Conservation (phyloP, 2,329 filamentous ascomycete genomes). For the Phialemonium atrogriseum region DNA sequence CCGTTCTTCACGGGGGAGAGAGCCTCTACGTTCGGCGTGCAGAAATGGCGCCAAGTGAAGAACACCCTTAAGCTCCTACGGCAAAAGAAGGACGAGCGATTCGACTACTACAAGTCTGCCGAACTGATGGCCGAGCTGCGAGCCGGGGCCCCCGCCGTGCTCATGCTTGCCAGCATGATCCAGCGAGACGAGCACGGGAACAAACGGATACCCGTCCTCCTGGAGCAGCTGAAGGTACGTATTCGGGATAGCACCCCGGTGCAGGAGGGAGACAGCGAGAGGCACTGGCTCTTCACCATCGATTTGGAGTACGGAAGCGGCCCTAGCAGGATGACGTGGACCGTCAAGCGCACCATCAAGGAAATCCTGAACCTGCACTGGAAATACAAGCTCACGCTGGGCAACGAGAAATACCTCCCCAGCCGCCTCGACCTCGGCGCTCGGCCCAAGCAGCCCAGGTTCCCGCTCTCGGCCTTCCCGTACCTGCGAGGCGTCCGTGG, state of each 20-base stretch:
- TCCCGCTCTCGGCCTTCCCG: slow-evolving; percentile 82
- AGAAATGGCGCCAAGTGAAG: slow-evolving; percentile 91
- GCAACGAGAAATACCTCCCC: slow-evolving; percentile 75
- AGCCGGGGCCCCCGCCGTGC: slow-evolving; percentile 82
- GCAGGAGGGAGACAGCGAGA: slow-evolving; percentile 52
- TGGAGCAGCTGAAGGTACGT: slow-evolving; percentile 87
- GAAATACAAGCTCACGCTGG: slow-evolving; percentile 82
- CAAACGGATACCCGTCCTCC: slow-evolving; percentile 84
- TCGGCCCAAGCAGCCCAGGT: slow-evolving; percentile 76
- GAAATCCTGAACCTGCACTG: slow-evolving; percentile 91
- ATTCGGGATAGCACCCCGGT: slow-evolving; percentile 72
- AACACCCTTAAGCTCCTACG: slow-evolving; percentile 74
- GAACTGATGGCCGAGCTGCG: slow-evolving; percentile 93
- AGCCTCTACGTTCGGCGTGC: slow-evolving; percentile 64
- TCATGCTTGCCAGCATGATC: slow-evolving; percentile 96
- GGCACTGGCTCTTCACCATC: slow-evolving; percentile 83
- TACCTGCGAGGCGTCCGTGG: slow-evolving; percentile 77
- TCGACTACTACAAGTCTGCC: slow-evolving; percentile 91
- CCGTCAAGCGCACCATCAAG: slow-evolving; percentile 74
- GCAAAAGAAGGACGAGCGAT: slow-evolving; percentile 75
- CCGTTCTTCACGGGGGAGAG: slow-evolving; percentile 57
- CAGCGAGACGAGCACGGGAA: slow-evolving; percentile 95
- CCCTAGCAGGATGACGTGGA: slow-evolving; percentile 93
- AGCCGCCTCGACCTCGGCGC: slow-evolving; percentile 56
- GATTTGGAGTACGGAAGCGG: slow-evolving; percentile 95